Conservation (phyloP, 495 filamentous ascomycete species). For the Penicillium coprophilum region DNA sequence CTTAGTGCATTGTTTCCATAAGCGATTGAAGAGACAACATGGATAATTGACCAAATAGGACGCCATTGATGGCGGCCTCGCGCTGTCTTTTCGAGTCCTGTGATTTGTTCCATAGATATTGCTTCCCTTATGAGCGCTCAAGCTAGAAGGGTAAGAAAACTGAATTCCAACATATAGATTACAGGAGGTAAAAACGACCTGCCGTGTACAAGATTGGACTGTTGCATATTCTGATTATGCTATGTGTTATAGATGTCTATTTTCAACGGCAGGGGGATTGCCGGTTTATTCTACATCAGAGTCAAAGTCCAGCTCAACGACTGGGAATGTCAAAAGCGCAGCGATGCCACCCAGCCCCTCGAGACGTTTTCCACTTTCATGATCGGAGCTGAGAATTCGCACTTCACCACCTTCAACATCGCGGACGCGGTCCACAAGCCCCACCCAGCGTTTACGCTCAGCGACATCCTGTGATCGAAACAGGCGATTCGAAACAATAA, state of each 20-base stretch:
- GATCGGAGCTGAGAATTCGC: constrained; percentile 82
- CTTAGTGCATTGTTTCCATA: no score
- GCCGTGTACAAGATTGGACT: background rate
- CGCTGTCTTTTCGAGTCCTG: no score
- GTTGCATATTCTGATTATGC: background rate
- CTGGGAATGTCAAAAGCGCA: constrained; percentile 84
- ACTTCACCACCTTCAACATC: constrained; percentile 81
- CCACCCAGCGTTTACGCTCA: constrained; percentile 77
- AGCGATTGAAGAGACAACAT: no score
- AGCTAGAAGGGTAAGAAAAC: no score
- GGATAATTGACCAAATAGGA: no score
- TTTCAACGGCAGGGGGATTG: background rate
- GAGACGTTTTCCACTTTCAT: constrained; percentile 88
- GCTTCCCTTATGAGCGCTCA: no score
- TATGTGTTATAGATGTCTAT: background rate
- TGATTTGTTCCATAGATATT: no score
- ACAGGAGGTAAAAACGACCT: no score
- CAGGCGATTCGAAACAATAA: constrained; percentile 81
- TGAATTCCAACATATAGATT: no score
- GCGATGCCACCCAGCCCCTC: constrained; percentile 86
- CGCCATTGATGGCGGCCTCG: no score
- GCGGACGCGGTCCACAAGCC: constrained; percentile 86
- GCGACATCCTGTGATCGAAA: constrained; percentile 83
- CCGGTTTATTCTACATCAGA: constrained; percentile 32
- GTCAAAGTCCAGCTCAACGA: constrained; percentile 59